Evolutionary conservation across 2,329 filamentous ascomycete genomes (phyloP), one percentile per base, ranked within the genome.

Genomic region (Coniochaeta prunicola): DNA sequence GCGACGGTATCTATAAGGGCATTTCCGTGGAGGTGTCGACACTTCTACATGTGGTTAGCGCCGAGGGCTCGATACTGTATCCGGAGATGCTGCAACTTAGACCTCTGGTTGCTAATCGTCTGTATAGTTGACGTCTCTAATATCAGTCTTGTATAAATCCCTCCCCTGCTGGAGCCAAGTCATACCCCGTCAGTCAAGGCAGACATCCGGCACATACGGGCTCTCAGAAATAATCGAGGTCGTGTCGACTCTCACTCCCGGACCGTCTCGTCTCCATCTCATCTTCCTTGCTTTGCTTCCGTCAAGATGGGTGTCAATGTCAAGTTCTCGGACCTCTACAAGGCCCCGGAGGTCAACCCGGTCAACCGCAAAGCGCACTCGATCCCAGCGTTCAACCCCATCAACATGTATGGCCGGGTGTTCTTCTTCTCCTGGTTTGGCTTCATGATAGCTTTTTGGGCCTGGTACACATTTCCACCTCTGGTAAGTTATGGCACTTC

Each of bases 391-490:
- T 76, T 96, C 62, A 96, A 96, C 71, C 83, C 88, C 0, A 69
- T 92, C 66, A 82, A 96, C 71, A 77, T 86, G 65, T 92, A 96
- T 77, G 92, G 91, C 38, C 83, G 91, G 7, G 91, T 94, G 0
- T 96, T 96, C 74, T 91, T 92, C 78, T 96, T 96, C 76, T 89
- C 89, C 1, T 94, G 90, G 86, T 81, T 92, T 54, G 90, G 90
- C 2, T 94, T 94, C 73, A 86, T 94, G 81, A 83, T 93, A 57
- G 88, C 90, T 8, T 96, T 96, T 74, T 90, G 91, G 81, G 92
- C 90, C 12, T 96, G 89, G 89, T 96, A 96, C 77, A 89, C 92
- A 1, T 96, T 96, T 73, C 90, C 92, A 63, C 92, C 92, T 65
- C 77, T 94, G 70, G 86, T 91, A 80, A 75, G 81, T 72, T 8